phyloP scores from a whole-genome alignment of 2,329 filamentous ascomycete species.

The Coniella lustricola region DNA sequence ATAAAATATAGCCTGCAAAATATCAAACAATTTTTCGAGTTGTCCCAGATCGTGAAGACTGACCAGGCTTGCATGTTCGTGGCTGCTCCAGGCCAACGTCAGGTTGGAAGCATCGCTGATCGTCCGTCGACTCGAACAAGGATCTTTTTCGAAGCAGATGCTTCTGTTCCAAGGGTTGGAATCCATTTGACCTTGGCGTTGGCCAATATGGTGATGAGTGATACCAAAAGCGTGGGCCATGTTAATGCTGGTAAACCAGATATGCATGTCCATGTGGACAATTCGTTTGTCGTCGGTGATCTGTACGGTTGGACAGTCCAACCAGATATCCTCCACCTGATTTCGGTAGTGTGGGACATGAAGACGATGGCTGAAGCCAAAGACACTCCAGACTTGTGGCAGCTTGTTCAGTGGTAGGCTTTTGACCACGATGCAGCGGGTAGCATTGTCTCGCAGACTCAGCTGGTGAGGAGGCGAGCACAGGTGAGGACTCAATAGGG shows the following conservation, averaged over 20 bases:
- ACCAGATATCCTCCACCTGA: constrained; percentile 11
- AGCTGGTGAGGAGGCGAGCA: no score
- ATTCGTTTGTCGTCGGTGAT: not conserved
- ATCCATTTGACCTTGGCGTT: no score
- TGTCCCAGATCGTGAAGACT: not conserved
- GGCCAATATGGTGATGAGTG: not conserved
- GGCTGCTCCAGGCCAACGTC: not conserved
- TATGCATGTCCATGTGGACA: not conserved
- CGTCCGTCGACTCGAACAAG: not conserved
- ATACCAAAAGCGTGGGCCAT: not conserved
- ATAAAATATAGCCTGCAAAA: not conserved
- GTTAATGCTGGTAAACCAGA: constrained; percentile 7
- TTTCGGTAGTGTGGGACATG: not conserved
- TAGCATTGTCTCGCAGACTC: not conserved
- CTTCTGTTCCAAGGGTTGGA: not conserved
- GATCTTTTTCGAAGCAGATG: constrained; percentile 7
- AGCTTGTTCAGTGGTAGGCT: not conserved
- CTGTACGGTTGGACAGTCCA: not conserved
- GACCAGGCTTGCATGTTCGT: not conserved
- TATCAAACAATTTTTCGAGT: not conserved
- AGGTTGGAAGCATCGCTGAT: not conserved
- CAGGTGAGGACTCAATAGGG: not conserved
- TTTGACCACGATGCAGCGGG: constrained; percentile 1
- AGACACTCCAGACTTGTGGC: not conserved
- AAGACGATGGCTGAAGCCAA: not conserved